phyloP scores from a whole-genome alignment of 2,329 filamentous ascomycete genomes.

The Septoria petroselini region DNA sequence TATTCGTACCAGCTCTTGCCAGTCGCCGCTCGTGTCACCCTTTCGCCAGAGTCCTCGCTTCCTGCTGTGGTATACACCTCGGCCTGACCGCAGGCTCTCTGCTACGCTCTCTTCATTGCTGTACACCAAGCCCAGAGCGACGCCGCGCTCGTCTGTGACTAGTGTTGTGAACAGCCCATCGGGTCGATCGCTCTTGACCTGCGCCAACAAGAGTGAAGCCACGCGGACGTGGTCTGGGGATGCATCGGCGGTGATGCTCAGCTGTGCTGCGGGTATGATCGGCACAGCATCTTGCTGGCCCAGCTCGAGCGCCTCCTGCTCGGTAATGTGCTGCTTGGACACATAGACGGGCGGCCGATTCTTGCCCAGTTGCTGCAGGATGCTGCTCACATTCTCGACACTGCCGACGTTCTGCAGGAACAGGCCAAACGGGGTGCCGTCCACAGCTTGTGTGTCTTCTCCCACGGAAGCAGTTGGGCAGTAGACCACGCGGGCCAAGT shows the following conservation, averaged over 20 bases:
- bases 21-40: conserved; percentile 89
- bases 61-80: conserved; percentile 90
- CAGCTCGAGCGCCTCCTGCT: conserved; percentile 44
- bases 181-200: conserved; percentile 74
- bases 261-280: conserved; percentile 65
- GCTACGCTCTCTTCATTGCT: conserved; percentile 86
- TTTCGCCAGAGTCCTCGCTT: conserved; percentile 97
- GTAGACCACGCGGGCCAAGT: conserved; percentile 57
- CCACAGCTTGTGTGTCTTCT: conserved; percentile 43
- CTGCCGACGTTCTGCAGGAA: conserved; percentile 43
- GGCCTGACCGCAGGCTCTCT: conserved; percentile 76
- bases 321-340: conserved; percentile 44
- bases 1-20: conserved; percentile 81
- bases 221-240: conserved; percentile 62
- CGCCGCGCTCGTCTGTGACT: conserved; percentile 82
- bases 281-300: conserved; percentile 57
- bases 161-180: conserved; percentile 86
- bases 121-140: conserved; percentile 86
- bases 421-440: conserved; percentile 47
- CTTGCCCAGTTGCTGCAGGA: conserved; percentile 51
- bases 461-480: conserved; percentile 44
- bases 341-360: conserved; percentile 52
- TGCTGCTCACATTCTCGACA: conserved; percentile 44
- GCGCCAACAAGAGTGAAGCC: conserved; percentile 67
- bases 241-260: conserved; percentile 64